Evolutionary conservation across 164 flowering plant genomes (phyloP).

Genomic region (Nelumbo lutea): DNA sequence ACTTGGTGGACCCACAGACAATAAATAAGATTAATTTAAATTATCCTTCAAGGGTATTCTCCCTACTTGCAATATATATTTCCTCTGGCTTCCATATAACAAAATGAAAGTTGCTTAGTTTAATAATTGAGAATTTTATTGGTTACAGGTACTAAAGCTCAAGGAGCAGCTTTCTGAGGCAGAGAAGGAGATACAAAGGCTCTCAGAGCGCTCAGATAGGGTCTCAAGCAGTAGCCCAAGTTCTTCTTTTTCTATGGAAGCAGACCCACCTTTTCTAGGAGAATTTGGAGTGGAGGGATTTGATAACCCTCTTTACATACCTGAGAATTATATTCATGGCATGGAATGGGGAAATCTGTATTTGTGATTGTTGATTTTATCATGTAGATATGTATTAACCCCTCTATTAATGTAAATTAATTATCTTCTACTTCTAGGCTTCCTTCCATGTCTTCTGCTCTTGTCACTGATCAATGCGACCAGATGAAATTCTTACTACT

Average conservation of each 20-base stretch:
- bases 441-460: background rate
- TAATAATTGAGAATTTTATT: background rate
- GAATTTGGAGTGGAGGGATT: conserved; percentile 39
- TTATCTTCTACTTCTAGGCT: background rate
- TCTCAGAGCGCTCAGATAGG: conserved; percentile 29
- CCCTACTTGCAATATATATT: no score
- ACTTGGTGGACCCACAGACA: no score
- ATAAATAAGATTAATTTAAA: no score
- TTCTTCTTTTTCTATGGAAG: conserved; percentile 44
- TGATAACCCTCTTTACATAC: conserved; percentile 28
- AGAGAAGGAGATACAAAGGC: conserved; percentile 41
- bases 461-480: no score
- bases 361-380: conserved; percentile 16
- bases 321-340: conserved; percentile 27
- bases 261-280: conserved; percentile 34
- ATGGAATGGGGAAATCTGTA: conserved; percentile 47
- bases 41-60: no score
- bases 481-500: no score
- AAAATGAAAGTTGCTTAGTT: no score
- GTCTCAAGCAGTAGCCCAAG: conserved; percentile 44
- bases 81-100: no score
- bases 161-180: conserved; percentile 49
- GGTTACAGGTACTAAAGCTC: conserved; percentile 47
- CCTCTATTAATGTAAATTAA: conserved; percentile 13
- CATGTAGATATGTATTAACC: conserved; percentile 12